These are phyloP conservation scores for Bipolaris bicolor DNA, from an alignment of 2,329 filamentous ascomycete species.

Conservation along the genomic window DNA sequence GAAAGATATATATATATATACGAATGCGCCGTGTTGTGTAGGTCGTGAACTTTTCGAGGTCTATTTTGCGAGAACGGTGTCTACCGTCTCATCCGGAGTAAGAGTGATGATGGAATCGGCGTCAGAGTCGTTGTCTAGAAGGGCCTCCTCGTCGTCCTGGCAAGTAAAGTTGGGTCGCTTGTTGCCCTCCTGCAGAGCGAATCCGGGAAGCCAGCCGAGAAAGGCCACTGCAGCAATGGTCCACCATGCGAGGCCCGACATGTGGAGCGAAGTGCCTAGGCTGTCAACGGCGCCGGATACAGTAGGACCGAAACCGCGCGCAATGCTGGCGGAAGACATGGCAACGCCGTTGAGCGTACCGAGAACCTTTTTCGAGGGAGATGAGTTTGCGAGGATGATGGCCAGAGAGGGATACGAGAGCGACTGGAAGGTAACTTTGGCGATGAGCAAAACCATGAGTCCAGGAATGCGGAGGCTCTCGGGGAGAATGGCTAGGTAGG, in stretches of 20 bases:
- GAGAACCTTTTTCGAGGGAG: slow-evolving; percentile 80
- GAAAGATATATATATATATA: no score
- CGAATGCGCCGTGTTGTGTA: slow-evolving; percentile 19
- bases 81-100: slow-evolving; percentile 37
- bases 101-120: slow-evolving; percentile 43
- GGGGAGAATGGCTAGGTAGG: slow-evolving; percentile 87
- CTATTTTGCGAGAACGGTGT: slow-evolving; percentile 41
- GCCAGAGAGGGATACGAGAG: slow-evolving; percentile 90
- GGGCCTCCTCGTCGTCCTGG: slow-evolving; percentile 40
- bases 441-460: slow-evolving; percentile 78
- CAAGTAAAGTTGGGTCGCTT: slow-evolving; percentile 32
- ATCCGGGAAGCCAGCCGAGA: slow-evolving; percentile 59
- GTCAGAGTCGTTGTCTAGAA: slow-evolving; percentile 40
- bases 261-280: slow-evolving; percentile 76
- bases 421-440: slow-evolving; percentile 92
- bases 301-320: slow-evolving; percentile 85
- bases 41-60: slow-evolving; percentile 25
- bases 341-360: slow-evolving; percentile 93
- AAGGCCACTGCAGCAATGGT: slow-evolving; percentile 78
- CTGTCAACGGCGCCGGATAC: slow-evolving; percentile 86
- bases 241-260: slow-evolving; percentile 94
- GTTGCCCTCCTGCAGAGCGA: slow-evolving; percentile 71
- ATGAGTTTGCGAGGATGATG: slow-evolving; percentile 87
- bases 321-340: slow-evolving; percentile 87
- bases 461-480: slow-evolving; percentile 71